phyloP scores from a whole-genome alignment of 306 rosid genomes.

The Casuarina glauca region DNA sequence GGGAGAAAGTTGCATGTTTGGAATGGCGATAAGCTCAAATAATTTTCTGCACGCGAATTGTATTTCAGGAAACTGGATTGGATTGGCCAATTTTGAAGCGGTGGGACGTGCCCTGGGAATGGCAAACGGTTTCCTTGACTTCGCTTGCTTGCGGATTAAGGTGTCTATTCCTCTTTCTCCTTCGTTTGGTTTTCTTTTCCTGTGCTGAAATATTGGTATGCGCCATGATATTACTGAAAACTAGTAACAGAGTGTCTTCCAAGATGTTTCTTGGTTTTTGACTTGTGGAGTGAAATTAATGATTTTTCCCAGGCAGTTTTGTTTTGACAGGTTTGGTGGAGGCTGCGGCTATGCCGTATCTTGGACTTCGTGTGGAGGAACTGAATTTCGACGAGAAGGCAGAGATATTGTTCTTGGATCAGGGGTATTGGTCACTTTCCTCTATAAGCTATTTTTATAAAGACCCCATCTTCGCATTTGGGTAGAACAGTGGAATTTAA shows the following conservation, averaged over 20 bases:
- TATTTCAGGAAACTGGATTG: constrained; percentile 55
- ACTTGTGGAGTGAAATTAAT: constrained; percentile 19
- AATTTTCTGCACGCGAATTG: neutral
- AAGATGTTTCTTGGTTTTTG: constrained; percentile 15
- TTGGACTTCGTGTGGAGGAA: constrained; percentile 63
- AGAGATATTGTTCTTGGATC: constrained; percentile 77
- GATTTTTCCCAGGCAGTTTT: constrained; percentile 96
- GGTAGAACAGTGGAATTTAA: neutral
- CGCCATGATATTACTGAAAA: neutral
- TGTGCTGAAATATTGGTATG: neutral
- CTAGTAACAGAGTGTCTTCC: constrained; percentile 5
- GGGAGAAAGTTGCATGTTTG: neutral
- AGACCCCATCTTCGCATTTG: neutral
- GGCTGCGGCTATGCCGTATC: constrained; percentile 79
- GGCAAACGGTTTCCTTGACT: constrained; percentile 87
- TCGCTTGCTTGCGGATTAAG: constrained; percentile 92
- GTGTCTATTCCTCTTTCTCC: constrained; percentile 34
- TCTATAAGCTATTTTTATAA: constrained; percentile 16
- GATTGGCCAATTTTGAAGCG: constrained; percentile 73
- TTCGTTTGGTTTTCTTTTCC: neutral
- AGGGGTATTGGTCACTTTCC: constrained; percentile 47
- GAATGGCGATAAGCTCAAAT: neutral
- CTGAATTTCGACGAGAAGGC: constrained; percentile 88
- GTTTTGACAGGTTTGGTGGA: constrained; percentile 92
- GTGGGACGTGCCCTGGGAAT: constrained; percentile 98